phyloP scores from a whole-genome alignment of 192 early-diverging fungal species.

The Podila epigama region DNA sequence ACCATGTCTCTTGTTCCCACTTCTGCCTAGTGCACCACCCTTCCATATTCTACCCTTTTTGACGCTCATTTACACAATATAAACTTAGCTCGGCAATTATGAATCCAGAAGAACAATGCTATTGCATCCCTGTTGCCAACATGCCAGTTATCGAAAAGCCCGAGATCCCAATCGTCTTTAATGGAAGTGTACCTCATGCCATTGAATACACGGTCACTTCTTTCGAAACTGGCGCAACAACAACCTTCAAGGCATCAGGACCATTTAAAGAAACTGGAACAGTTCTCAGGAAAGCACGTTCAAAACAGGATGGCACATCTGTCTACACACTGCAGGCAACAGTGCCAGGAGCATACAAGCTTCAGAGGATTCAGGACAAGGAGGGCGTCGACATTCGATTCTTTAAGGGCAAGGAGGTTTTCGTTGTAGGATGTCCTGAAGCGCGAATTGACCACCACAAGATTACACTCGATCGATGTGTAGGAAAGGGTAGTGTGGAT shows the following conservation, averaged over 20 bases:
- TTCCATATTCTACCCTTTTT: not conserved
- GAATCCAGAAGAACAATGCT: conserved; percentile 53
- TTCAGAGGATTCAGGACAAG: conserved; percentile 20
- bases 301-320: conserved; percentile 12
- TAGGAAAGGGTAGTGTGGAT: conserved; percentile 38
- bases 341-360: conserved; percentile 22
- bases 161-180: conserved; percentile 36
- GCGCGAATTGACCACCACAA: conserved; percentile 30
- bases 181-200: conserved; percentile 30
- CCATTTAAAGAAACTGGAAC: conserved; percentile 31
- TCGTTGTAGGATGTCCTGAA: conserved; percentile 31
- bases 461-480: conserved; percentile 20
- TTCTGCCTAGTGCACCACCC: too few relatives aligned
- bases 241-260: conserved; percentile 9
- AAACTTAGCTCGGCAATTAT: conserved; percentile 51
- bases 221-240: conserved; percentile 27
- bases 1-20: too few relatives aligned
- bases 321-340: conserved; percentile 20
- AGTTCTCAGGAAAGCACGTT: conserved; percentile 13
- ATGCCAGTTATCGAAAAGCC: conserved; percentile 13
- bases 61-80: not conserved
- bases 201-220: conserved; percentile 38
- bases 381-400: conserved; percentile 32
- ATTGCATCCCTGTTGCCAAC: conserved; percentile 49
- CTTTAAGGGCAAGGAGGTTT: conserved; percentile 30